phyloP scores from a whole-genome alignment of 306 rosid genomes.

The Abrus precatorius region DNA sequence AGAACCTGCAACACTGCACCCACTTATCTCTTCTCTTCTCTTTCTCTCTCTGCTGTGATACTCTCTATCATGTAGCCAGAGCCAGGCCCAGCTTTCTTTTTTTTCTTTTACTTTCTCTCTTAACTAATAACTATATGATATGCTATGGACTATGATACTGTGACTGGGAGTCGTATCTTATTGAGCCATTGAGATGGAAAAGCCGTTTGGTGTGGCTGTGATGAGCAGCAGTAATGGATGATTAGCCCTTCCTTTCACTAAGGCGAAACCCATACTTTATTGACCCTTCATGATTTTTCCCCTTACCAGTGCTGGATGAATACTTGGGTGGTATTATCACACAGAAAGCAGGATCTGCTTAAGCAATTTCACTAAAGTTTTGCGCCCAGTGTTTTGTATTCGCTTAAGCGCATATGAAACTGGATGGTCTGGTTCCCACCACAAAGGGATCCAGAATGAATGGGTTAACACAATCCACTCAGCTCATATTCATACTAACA shows the following conservation, averaged over 20 bases:
- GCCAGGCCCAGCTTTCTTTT: conserved; percentile 45
- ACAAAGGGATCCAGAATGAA: background rate
- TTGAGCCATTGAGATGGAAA: conserved; percentile 28
- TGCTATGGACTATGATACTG: background rate
- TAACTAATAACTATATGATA: background rate
- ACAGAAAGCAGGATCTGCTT: too few relatives aligned
- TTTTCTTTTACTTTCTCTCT: conserved; percentile 34
- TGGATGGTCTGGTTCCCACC: too few relatives aligned
- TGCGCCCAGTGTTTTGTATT: too few relatives aligned
- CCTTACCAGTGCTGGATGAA: too few relatives aligned
- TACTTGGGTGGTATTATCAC: too few relatives aligned
- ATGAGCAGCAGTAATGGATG: background rate
- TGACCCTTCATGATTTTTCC: too few relatives aligned
- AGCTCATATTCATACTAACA: conserved; percentile 28
- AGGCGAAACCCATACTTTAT: too few relatives aligned
- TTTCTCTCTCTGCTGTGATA: conserved; percentile 33
- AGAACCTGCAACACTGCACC: conserved; percentile 68
- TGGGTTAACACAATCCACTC: conserved; percentile 14
- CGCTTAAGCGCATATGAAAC: too few relatives aligned
- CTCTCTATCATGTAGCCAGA: background rate
- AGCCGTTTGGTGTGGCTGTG: conserved; percentile 41
- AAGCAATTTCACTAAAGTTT: too few relatives aligned
- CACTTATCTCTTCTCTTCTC: background rate
- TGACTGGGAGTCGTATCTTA: background rate
- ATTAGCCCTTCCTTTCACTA: too few relatives aligned